phyloP scores from a whole-genome alignment of 352 stramenopile genomes.

The Aphanomyces astaci region DNA sequence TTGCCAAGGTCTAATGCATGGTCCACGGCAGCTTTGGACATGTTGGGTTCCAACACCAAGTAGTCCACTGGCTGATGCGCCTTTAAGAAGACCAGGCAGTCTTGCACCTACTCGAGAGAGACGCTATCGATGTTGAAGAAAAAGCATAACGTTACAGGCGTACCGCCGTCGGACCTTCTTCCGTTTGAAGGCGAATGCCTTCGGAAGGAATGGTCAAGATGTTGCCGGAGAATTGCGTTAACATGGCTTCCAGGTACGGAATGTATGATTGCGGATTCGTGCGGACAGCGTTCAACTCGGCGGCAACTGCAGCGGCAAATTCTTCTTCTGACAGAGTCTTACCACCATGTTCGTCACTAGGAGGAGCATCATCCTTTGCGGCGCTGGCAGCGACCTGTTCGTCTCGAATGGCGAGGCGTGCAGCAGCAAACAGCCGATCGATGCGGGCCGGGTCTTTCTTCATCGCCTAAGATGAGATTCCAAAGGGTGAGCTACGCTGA shows the following conservation, averaged over 20 bases:
- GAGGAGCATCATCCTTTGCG: background rate
- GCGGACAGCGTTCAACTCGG: slow-evolving; percentile 11
- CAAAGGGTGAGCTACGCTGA: background rate
- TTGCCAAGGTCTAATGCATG: slow-evolving; percentile 19
- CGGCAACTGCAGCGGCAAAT: background rate
- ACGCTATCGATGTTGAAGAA: background rate
- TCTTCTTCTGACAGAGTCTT: background rate
- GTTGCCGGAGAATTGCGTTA: slow-evolving; percentile 14
- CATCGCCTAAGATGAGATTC: background rate
- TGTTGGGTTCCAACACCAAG: slow-evolving; percentile 4
- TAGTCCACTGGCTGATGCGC: background rate
- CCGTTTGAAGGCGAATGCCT: slow-evolving; percentile 21
- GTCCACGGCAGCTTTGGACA: slow-evolving; percentile 20
- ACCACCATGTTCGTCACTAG: background rate
- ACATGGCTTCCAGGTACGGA: slow-evolving; percentile 14
- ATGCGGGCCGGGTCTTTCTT: slow-evolving; percentile 20
- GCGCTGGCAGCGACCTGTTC: background rate
- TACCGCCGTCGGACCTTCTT: slow-evolving; percentile 17
- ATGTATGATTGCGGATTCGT: slow-evolving; percentile 15
- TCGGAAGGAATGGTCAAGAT: slow-evolving; percentile 20
- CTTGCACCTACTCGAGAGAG: slow-evolving; percentile 14
- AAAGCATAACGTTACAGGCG: background rate
- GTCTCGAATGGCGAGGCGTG: background rate
- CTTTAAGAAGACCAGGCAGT: slow-evolving; percentile 20
- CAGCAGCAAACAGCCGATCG: slow-evolving; percentile 13